Evolutionary conservation across 345 rosid species (phyloP), one percentile per base, ranked within the genome.

Genomic region (Camelina neglecta): DNA sequence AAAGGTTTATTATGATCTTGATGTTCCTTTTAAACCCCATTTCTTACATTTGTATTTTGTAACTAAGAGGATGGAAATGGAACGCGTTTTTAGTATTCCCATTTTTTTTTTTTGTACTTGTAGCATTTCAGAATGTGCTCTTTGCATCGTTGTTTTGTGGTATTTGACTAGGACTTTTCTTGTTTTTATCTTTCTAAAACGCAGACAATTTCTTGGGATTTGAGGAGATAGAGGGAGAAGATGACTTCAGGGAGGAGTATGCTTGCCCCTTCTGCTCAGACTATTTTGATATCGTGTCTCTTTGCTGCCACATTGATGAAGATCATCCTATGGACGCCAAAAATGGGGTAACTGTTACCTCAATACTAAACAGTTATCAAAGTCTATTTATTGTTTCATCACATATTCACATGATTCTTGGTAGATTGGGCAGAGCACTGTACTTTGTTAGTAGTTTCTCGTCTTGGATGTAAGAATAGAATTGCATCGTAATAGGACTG

Each of bases 181-280:
- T 29, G 4, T 1, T 29, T 29, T 4, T 23, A 7, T 61, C 0
- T 6, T 11, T 62, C 24, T 21, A 70, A 29, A 83, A 60, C 82
- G 85, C 97, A 90, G 97, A 95, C 66, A 82, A 84, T 86, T 88
- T 86, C 69, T 84, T 88, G 94, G 97, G 89, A 59, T 88, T 90
- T 78, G 99, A 92, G 80, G 99, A 95, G 79, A 59, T 92, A 16
- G 97, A 89, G 48, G 97, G 84, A 65, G 99, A 95, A 79, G 96
- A 89, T 85, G 97, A 95, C 75, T 79, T 85, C 72, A 88, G 91
- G 82, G 99, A 92, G 83, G 99, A 95, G 83, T 95, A 89, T 78
- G 93, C 96, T 35, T 95, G 99, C 74, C 99, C 99, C 16, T 95
- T 95, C 81, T 95, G 99, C 79, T 84, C 96, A 4, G 94, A 90